A percentile compares a stretch with the other conserved stretches of the same genome.
Conservation (phyloP, 371 early-diverging fungal species). For the Funneliformis caledonium region DNA sequence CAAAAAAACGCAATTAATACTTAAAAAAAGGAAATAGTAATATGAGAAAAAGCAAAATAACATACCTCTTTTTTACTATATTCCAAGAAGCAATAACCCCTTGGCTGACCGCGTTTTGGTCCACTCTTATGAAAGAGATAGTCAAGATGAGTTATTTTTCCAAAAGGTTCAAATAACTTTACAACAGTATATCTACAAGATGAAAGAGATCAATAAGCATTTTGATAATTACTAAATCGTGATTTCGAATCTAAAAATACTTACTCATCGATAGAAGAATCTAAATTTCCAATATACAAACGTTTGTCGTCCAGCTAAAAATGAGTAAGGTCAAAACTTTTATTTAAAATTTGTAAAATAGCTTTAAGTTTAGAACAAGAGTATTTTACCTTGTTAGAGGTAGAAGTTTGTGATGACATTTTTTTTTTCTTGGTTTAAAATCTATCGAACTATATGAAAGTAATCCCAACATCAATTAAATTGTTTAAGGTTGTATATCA, state of each 20-base stretch:
- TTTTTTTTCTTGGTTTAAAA: too few species aligned
- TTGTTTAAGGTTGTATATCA: background rate
- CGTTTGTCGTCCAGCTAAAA: slow-evolving; percentile 50
- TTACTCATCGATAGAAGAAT: slow-evolving; percentile 65
- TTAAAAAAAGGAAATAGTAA: background rate
- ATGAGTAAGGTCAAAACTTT: background rate
- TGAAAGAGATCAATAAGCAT: background rate
- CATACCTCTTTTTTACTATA: slow-evolving; percentile 57
- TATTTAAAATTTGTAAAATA: background rate
- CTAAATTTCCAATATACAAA: slow-evolving; percentile 67
- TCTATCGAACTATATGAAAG: too few species aligned
- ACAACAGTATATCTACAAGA: slow-evolving; percentile 58
- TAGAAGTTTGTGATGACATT: background rate
- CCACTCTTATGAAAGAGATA: slow-evolving; percentile 67
- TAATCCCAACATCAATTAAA: too few species aligned
- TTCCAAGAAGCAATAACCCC: slow-evolving; percentile 72
- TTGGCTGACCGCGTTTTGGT: slow-evolving; percentile 63
- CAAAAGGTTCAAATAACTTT: slow-evolving; percentile 69
- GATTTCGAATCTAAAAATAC: background rate
- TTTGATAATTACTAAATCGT: background rate
- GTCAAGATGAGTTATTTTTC: slow-evolving; percentile 68
- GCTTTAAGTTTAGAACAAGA: background rate
- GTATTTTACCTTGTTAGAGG: background rate
- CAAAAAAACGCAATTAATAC: background rate
- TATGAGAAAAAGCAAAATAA: background rate